phyloP scores from a whole-genome alignment of 352 stramenopile species.

The Pythium phragmiticola region DNA sequence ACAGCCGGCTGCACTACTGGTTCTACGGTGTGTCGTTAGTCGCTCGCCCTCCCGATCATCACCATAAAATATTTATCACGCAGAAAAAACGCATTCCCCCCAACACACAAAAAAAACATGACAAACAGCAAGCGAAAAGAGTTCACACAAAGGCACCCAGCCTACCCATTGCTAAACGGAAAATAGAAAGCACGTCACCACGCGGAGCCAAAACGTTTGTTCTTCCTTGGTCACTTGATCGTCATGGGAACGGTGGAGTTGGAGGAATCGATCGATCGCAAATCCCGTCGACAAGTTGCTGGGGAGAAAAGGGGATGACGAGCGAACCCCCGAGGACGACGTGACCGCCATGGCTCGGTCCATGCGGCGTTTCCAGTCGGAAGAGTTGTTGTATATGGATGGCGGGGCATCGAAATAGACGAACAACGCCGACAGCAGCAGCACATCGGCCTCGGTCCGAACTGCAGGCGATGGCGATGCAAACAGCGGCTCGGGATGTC shows the following conservation, averaged over 20 bases:
- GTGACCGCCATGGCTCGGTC: conserved; percentile 7
- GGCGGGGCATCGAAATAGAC: conserved; percentile 24
- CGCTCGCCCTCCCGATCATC: neutral
- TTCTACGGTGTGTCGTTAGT: neutral
- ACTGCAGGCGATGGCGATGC: neutral
- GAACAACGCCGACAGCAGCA: conserved; percentile 26
- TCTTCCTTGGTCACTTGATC: conserved; percentile 20
- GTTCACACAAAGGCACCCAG: neutral
- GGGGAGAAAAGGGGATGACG: neutral
- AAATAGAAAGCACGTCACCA: conserved; percentile 31
- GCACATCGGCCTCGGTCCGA: neutral
- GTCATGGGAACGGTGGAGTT: conserved; percentile 5
- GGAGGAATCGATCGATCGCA: conserved; percentile 22
- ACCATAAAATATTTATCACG: conserved; percentile 18
- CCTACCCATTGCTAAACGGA: conserved; percentile 19
- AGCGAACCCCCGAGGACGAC: neutral
- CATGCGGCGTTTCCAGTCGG: conserved; percentile 23
- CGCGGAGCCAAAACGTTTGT: conserved; percentile 25
- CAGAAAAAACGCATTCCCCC: neutral
- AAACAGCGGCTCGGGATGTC: neutral
- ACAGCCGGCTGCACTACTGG: neutral
- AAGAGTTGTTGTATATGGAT: conserved; percentile 16
- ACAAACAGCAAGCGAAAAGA: conserved; percentile 3
- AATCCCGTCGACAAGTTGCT: conserved; percentile 12
- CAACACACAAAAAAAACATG: neutral